Percentiles rank a stretch among this genome's conserved stretches.
Evolutionary conservation across 139 green algal genomes (phyloP).

Genomic region (Prasinococcaceae sp.): DNA sequence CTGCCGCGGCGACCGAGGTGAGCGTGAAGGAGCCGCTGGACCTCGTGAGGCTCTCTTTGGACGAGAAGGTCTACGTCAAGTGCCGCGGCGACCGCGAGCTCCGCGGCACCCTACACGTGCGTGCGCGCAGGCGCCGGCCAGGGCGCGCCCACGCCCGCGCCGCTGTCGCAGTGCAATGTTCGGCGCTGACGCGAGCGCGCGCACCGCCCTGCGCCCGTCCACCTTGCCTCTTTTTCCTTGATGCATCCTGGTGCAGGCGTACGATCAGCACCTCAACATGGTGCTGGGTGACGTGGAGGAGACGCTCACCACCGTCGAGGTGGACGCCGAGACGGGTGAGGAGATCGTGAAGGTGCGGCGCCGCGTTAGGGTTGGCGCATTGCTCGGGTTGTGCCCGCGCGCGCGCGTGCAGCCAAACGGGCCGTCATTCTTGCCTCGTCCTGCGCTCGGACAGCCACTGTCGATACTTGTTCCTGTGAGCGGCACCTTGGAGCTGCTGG

Average conservation of each 20-base stretch:
- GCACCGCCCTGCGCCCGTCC: not conserved
- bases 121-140: too few species aligned
- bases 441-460: not conserved
- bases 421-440: not conserved
- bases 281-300: conserved; percentile 97
- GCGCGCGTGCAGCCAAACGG: not conserved
- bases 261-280: conserved; percentile 99
- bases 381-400: not conserved
- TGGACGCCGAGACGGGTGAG: conserved; percentile 98
- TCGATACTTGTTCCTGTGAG: not conserved
- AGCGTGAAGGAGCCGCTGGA: conserved; percentile 94
- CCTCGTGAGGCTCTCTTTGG: conserved; percentile 76
- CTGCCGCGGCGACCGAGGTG: too few species aligned
- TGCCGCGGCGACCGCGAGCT: conserved; percentile 79
- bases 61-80: conserved; percentile 95
- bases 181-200: not conserved
- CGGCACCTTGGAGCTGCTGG: too few species aligned
- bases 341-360: conserved; percentile 91
- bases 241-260: too few species aligned
- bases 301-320: conserved; percentile 81
- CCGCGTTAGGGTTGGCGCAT: not conserved
- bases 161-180: too few species aligned
- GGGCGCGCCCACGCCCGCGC: too few species aligned
- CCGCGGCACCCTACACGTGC: conserved; percentile 79
- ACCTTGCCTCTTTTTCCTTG: too few species aligned